A percentile compares a stretch with the other conserved stretches of the same genome.
Conservation (phyloP, 345 rosid genomes). For the Corchorus capsularis region DNA sequence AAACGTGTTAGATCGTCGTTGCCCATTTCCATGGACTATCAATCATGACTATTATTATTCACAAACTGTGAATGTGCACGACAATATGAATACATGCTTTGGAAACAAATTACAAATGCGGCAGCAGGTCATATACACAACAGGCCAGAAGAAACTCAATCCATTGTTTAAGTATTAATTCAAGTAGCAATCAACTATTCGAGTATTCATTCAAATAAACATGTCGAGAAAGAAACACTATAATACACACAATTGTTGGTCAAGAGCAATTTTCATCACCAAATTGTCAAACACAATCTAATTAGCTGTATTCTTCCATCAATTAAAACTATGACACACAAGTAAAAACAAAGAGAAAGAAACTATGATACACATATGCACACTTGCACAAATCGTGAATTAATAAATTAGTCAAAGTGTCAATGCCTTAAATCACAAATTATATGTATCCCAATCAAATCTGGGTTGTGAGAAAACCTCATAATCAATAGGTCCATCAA, state of each 20-base stretch:
- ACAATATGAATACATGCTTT: too few relatives aligned
- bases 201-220: not conserved
- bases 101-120: too few relatives aligned
- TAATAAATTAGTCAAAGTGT: constrained; percentile 24
- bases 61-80: too few relatives aligned
- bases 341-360: not conserved
- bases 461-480: constrained; percentile 89
- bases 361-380: constrained; percentile 1
- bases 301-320: not conserved
- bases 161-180: too few relatives aligned
- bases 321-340: not conserved
- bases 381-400: constrained; percentile 17
- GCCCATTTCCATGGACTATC: too few relatives aligned
- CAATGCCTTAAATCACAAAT: constrained; percentile 32
- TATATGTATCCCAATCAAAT: constrained; percentile 87
- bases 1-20: too few relatives aligned
- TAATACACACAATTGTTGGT: not conserved
- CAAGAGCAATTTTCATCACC: not conserved
- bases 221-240: not conserved
- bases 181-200: not conserved
- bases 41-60: too few relatives aligned
- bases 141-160: too few relatives aligned
- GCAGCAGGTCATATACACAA: too few relatives aligned
- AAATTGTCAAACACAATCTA: not conserved
- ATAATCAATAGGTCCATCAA: constrained; percentile 83